phyloP scores from a whole-genome alignment of 225 moss, liverwort and hornwort species.

The Sphagnum tenellum region DNA sequence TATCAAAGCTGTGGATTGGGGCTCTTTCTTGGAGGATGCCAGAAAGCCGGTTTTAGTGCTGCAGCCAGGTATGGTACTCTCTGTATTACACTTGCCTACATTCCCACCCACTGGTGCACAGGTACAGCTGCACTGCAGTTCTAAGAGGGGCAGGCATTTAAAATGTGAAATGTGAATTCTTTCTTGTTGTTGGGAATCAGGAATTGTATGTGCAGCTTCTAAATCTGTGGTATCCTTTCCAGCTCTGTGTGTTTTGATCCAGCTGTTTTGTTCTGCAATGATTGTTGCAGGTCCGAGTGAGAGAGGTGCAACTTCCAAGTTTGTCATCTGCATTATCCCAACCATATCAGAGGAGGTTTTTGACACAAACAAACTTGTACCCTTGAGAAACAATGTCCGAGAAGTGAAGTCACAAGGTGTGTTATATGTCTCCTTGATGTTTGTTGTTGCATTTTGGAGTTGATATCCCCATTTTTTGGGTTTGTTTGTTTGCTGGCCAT shows the following conservation, averaged over 20 bases:
- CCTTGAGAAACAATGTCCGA: constrained; percentile 68
- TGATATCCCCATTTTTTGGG: not conserved
- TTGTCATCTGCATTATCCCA: constrained; percentile 56
- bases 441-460: not conserved
- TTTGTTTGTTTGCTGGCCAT: constrained; percentile 14
- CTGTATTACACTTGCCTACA: too few relatives aligned
- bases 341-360: constrained; percentile 51
- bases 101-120: not conserved
- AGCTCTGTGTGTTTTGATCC: too few relatives aligned
- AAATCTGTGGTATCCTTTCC: too few relatives aligned
- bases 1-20: constrained; percentile 52
- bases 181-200: too few relatives aligned
- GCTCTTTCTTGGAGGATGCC: constrained; percentile 45
- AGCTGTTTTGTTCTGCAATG: too few relatives aligned
- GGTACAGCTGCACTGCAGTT: not conserved
- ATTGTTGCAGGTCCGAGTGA: constrained; percentile 24
- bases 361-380: constrained; percentile 46
- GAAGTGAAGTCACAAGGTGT: constrained; percentile 44
- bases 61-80: constrained; percentile 19
- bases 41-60: constrained; percentile 73
- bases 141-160: too few relatives aligned
- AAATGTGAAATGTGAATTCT: too few relatives aligned
- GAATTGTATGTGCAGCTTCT: too few relatives aligned
- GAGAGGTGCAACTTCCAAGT: constrained; percentile 40
- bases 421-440: not conserved